These are phyloP conservation scores for Starmerella roubikii DNA, from an alignment of 805 yeast genomes.

Conservation along the genomic window DNA sequence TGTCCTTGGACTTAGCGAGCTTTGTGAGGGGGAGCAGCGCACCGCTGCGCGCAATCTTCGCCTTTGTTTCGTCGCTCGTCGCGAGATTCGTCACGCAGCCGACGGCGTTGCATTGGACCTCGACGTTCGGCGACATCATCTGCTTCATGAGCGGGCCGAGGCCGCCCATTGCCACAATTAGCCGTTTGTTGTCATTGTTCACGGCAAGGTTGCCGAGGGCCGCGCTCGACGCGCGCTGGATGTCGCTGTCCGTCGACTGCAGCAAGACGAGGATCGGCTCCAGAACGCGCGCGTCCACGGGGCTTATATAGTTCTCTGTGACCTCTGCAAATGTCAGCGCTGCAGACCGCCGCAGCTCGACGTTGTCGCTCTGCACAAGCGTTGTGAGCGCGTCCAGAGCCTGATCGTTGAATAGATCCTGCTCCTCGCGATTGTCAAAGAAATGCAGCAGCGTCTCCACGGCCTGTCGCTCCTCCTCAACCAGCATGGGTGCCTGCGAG, in stretches of 20 bases:
- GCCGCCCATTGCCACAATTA: slow-evolving; percentile 97
- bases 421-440: slow-evolving; percentile 75
- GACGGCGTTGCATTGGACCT: slow-evolving; percentile 97
- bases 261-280: slow-evolving; percentile 84
- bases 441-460: slow-evolving; percentile 79
- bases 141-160: slow-evolving; percentile 90
- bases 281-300: slow-evolving; percentile 78
- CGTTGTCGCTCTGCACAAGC: slow-evolving; percentile 84
- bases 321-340: slow-evolving; percentile 97
- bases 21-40: slow-evolving; percentile 90
- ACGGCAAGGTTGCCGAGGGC: slow-evolving; percentile 98
- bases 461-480: slow-evolving; percentile 94
- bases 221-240: slow-evolving; percentile 97
- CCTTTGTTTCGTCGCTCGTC: slow-evolving; percentile 92
- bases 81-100: slow-evolving; percentile 98
- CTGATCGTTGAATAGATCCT: slow-evolving; percentile 78
- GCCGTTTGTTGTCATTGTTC: slow-evolving; percentile 80
- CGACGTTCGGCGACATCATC: slow-evolving; percentile 94
- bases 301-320: slow-evolving; percentile 78
- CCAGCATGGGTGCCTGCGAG: slow-evolving; percentile 58
- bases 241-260: slow-evolving; percentile 82
- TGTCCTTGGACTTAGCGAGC: slow-evolving; percentile 84
- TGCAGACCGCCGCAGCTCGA: slow-evolving; percentile 90
- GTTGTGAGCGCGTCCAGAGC: slow-evolving; percentile 78
- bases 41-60: slow-evolving; percentile 90